phyloP scores from a whole-genome alignment of 805 yeast genomes.

The Candida ulmi region DNA sequence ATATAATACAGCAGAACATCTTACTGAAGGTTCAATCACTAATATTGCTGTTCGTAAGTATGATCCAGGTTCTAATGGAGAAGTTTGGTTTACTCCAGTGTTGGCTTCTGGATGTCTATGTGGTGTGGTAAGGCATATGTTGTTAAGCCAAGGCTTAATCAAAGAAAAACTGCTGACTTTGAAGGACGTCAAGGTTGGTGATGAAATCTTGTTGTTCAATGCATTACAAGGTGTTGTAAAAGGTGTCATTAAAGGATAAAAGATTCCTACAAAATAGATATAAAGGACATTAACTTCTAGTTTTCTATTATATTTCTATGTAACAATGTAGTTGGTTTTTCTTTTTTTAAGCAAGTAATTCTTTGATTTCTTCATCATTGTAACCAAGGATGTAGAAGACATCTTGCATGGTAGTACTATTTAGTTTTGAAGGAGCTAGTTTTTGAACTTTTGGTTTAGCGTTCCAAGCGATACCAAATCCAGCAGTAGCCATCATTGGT shows the following conservation, averaged over 20 bases:
- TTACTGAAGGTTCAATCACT: conserved; percentile 81
- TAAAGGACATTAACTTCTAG: conserved; percentile 3
- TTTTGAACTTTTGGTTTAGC: conserved; percentile 91
- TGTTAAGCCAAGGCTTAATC: conserved; percentile 48
- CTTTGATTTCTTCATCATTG: conserved; percentile 45
- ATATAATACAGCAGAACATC: conserved; percentile 49
- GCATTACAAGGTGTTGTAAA: conserved; percentile 76
- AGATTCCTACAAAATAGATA: no score
- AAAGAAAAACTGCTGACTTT: conserved; percentile 46
- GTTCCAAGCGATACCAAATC: conserved; percentile 94
- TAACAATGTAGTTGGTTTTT: background rate
- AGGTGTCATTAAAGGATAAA: conserved; percentile 44
- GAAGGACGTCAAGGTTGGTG: conserved; percentile 54
- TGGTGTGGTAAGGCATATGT: conserved; percentile 70
- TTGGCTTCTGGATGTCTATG: conserved; percentile 75
- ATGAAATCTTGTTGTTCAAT: conserved; percentile 67
- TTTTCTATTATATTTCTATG: no score
- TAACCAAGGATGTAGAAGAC: conserved; percentile 78
- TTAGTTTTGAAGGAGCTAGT: conserved; percentile 77
- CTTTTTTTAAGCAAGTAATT: conserved; percentile 3
- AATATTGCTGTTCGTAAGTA: conserved; percentile 56
- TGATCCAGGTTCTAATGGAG: conserved; percentile 21
- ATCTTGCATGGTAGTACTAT: conserved; percentile 68
- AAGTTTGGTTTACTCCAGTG: conserved; percentile 77
- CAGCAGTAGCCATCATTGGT: conserved; percentile 86